A percentile compares a stretch with the other conserved stretches of the same genome.
These are phyloP conservation scores for Podila minutissima DNA, from an alignment of 192 early-diverging fungal genomes.

Conservation along the genomic window DNA sequence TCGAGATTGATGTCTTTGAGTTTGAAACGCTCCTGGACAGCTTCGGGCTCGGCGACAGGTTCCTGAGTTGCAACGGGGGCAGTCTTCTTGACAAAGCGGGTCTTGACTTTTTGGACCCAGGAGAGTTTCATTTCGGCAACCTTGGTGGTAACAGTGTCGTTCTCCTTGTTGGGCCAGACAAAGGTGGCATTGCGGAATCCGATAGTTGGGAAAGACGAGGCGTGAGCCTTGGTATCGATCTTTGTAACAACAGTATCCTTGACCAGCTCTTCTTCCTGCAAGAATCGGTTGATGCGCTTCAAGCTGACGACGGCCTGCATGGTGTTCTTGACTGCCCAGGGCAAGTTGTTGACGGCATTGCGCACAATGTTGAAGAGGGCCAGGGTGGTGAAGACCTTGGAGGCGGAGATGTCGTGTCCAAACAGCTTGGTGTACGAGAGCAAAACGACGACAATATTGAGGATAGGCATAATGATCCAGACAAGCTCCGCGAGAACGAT, in stretches of 20 bases:
- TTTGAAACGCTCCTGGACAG: slow-evolving; percentile 51
- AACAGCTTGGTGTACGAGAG: slow-evolving; percentile 65
- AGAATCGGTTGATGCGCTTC: slow-evolving; percentile 74
- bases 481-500: slow-evolving; percentile 61
- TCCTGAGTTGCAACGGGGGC: neutral
- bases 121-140: slow-evolving; percentile 9
- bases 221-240: slow-evolving; percentile 54
- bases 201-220: slow-evolving; percentile 65
- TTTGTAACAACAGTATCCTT: slow-evolving; percentile 22
- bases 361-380: slow-evolving; percentile 75
- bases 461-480: slow-evolving; percentile 66
- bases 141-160: slow-evolving; percentile 46
- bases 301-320: slow-evolving; percentile 69
- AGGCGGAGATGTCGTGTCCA: slow-evolving; percentile 57
- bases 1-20: slow-evolving; percentile 70
- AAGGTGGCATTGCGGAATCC: slow-evolving; percentile 30
- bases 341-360: slow-evolving; percentile 65
- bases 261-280: slow-evolving; percentile 78
- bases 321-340: slow-evolving; percentile 60
- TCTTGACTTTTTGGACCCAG: slow-evolving; percentile 12
- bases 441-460: slow-evolving; percentile 68
- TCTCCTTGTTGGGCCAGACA: slow-evolving; percentile 39
- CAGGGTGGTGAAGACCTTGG: slow-evolving; percentile 70
- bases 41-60: slow-evolving; percentile 8
- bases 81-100: slow-evolving; percentile 23